Base-by-base conservation (phyloP, 176 grass and related monocot species). In the Stipa capillata region DNA sequence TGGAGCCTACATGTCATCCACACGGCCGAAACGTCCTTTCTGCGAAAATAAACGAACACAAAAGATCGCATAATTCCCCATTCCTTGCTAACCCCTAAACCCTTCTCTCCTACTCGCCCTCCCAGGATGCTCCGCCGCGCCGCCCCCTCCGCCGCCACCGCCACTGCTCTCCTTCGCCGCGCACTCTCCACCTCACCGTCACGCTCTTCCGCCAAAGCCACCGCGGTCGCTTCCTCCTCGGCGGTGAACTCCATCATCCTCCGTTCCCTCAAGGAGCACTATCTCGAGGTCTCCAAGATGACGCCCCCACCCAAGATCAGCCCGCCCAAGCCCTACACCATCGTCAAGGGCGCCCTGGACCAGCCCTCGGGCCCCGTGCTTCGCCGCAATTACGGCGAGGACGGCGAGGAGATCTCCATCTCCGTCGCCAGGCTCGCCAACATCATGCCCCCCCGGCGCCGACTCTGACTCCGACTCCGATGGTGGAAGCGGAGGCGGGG, bases 201-300 rank as follows among this genome's bases (percentile, higher is more conserved):
- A 4, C 17, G 42, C 6, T 78, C 76, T 0, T 0, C 61, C 33
- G 10, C 35, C 0, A 41, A 57, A 0, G 32, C 79, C 28, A 60
- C 69, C 0, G 86, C 80, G 0, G 58, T 65, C 27, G 53, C 81
- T 25, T 57, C 87, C 37, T 83, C 92, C 43, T 77, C 81, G 8
- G 88, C 84, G 14, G 87, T 99, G 45, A 87, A 95, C 53, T 89
- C 88, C 44, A 89, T 99, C 58, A 64, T 99, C 69, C 92, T 99
- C 69, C 90, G 92, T 23, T 99, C 92, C 51, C 90, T 99, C 59
- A 99, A 99, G 81, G 90, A 95, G 56, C 96, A 99, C 88, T 99
- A 89, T 66, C 36, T 82, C 58, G 92, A 99, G 85, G 81, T 99
- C 77, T 84, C 78, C 84, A 95, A 93, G 74, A 99, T 95, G 92